Evolutionary conservation across 208 protist species (phyloP).

Genomic region (Leishmania mexicana): DNA sequence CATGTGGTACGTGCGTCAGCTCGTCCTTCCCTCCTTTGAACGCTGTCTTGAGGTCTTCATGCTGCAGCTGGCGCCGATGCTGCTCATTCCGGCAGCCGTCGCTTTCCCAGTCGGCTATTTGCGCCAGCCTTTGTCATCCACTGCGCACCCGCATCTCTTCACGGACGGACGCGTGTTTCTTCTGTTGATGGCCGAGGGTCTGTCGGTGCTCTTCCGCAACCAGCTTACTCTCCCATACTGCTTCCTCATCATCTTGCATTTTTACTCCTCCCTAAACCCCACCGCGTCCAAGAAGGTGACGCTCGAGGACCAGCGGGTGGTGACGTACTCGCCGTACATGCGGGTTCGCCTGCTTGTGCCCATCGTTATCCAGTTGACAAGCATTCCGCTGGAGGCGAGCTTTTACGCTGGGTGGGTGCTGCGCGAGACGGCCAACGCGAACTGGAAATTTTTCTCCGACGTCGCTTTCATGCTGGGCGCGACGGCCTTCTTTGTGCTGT

Average conservation of each 20-base stretch:
- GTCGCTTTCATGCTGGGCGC: slow-evolving; percentile 41
- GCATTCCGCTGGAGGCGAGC: slow-evolving; percentile 54
- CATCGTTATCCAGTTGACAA: slow-evolving; percentile 44
- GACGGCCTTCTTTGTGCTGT: slow-evolving; percentile 50
- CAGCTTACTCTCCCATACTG: slow-evolving; percentile 59
- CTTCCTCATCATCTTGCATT: slow-evolving; percentile 46
- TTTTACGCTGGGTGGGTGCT: slow-evolving; percentile 74
- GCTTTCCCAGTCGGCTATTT: slow-evolving; percentile 28
- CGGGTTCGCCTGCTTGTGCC: slow-evolving; percentile 54
- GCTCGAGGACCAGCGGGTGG: slow-evolving; percentile 28
- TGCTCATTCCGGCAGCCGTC: slow-evolving; percentile 37
- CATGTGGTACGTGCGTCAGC: slow-evolving; percentile 82
- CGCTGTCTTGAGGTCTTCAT: slow-evolving; percentile 53
- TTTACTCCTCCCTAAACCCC: slow-evolving; percentile 63
- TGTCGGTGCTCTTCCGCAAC: slow-evolving; percentile 48
- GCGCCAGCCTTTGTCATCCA: slow-evolving; percentile 10
- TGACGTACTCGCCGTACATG: slow-evolving; percentile 46
- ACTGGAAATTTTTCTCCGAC: slow-evolving; percentile 82
- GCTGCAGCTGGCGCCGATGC: slow-evolving; percentile 58
- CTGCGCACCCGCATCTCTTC: slow-evolving; percentile 36
- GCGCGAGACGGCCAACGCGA: slow-evolving; percentile 68
- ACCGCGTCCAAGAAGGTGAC: slow-evolving; percentile 28
- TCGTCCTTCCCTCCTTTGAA: slow-evolving; percentile 58
- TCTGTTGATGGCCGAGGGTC: slow-evolving; percentile 49
- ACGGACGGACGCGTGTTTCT: slow-evolving; percentile 41